Evolutionary conservation across 2,329 filamentous ascomycete genomes (phyloP).

Genomic region (Ceratocystis ficicola): DNA sequence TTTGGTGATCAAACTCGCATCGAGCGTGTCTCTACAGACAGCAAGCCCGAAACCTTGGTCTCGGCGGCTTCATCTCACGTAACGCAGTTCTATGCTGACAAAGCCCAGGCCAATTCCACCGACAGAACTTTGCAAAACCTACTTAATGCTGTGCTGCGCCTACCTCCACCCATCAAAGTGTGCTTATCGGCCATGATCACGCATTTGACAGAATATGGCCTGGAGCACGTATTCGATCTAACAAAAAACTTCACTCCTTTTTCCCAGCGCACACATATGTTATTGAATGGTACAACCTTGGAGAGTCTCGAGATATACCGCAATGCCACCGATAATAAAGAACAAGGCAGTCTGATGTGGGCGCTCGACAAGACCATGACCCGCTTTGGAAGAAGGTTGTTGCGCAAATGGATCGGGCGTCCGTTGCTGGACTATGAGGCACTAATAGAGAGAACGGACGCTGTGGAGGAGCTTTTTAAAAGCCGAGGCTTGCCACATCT

Average conservation of each 20-base stretch:
- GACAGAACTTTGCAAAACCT: slow-evolving; percentile 47
- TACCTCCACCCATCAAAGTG: slow-evolving; percentile 76
- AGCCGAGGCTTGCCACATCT: slow-evolving; percentile 53
- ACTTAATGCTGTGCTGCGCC: slow-evolving; percentile 71
- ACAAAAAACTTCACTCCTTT: slow-evolving; percentile 97
- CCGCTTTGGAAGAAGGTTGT: slow-evolving; percentile 71
- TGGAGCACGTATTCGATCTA: slow-evolving; percentile 89
- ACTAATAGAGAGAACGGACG: slow-evolving; percentile 66
- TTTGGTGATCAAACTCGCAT: slow-evolving; percentile 84
- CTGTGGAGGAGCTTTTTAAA: slow-evolving; percentile 74
- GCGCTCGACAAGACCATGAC: slow-evolving; percentile 86
- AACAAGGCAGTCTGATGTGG: slow-evolving; percentile 89
- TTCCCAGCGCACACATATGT: slow-evolving; percentile 86
- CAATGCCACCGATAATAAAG: slow-evolving; percentile 76
- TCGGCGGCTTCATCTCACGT: slow-evolving; percentile 60
- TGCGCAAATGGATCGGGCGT: slow-evolving; percentile 90
- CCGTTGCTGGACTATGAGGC: slow-evolving; percentile 65
- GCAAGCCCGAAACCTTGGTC: slow-evolving; percentile 2
- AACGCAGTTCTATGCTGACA: slow-evolving; percentile 81
- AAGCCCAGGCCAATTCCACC: slow-evolving; percentile 50
- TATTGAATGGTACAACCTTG: slow-evolving; percentile 86
- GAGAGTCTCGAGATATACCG: slow-evolving; percentile 92
- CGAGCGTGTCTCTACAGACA: slow-evolving; percentile 46
- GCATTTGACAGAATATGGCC: slow-evolving; percentile 78
- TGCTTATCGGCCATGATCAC: slow-evolving; percentile 95